Conservation (phyloP, 805 yeast species). For the Kregervanrija delftensis region DNA sequence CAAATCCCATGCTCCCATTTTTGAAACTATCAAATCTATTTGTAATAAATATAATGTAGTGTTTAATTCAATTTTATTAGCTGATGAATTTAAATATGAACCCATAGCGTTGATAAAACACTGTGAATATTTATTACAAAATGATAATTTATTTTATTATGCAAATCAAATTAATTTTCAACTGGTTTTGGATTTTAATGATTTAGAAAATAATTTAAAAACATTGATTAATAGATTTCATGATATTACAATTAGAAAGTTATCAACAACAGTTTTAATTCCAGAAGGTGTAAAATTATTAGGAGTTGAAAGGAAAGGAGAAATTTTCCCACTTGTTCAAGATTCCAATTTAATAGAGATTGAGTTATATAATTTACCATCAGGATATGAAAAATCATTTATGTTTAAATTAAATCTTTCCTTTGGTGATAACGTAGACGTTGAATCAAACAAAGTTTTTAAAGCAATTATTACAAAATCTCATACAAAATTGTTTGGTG, state of each 20-base stretch:
- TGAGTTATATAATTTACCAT: constrained; percentile 13
- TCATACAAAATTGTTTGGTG: background rate
- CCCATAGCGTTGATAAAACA: constrained; percentile 16
- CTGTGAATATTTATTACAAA: constrained; percentile 9
- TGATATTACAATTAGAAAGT: constrained; percentile 11
- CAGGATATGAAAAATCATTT: constrained; percentile 17
- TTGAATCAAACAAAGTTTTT: constrained; percentile 1
- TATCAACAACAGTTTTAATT: constrained; percentile 12
- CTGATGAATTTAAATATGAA: constrained; percentile 22
- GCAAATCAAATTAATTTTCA: constrained; percentile 11
- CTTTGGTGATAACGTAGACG: constrained; percentile 7
- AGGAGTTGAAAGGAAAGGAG: constrained; percentile 15
- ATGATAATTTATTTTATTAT: background rate
- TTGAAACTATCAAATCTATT: constrained; percentile 8
- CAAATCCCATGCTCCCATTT: constrained; percentile 1
- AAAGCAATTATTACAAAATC: constrained; percentile 2
- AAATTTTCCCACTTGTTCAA: constrained; percentile 1
- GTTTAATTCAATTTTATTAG: constrained; percentile 18
- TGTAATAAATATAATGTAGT: constrained; percentile 15
- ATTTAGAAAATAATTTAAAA: constrained; percentile 7
- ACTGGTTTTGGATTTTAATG: constrained; percentile 19
- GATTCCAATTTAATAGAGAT: background rate
- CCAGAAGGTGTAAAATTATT: constrained; percentile 15
- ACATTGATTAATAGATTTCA: constrained; percentile 13
- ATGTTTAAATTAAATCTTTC: constrained; percentile 20